Conservation (phyloP, 345 rosid genomes). For the Eucalyptus coolabah region DNA sequence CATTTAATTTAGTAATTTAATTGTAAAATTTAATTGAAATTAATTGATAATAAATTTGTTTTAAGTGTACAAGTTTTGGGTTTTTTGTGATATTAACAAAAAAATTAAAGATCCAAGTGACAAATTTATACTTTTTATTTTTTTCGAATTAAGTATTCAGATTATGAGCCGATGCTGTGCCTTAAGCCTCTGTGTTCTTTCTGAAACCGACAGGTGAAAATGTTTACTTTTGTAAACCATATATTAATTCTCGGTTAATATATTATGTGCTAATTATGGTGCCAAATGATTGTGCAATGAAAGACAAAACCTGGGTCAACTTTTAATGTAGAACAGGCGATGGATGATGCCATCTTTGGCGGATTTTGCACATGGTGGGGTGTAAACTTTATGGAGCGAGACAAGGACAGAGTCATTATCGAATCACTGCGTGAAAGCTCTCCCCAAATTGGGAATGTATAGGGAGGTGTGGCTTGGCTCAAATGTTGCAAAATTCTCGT, state of each 20-base stretch:
- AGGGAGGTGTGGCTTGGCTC: not conserved
- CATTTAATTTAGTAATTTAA: too few relatives aligned
- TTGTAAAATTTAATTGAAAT: accelerated
- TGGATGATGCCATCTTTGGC: not conserved
- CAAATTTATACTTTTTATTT: too few relatives aligned
- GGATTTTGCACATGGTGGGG: not conserved
- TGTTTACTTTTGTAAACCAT: not conserved
- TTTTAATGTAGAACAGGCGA: not conserved
- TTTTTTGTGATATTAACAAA: too few relatives aligned
- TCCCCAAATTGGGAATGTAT: not conserved
- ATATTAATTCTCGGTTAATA: not conserved
- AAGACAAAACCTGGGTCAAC: not conserved
- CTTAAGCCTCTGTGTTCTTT: not conserved
- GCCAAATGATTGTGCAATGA: not conserved
- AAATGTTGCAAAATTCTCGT: not conserved
- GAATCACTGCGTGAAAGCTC: not conserved
- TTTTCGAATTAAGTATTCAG: not conserved
- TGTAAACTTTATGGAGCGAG: not conserved
- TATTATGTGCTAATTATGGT: not conserved
- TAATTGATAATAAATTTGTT: too few relatives aligned
- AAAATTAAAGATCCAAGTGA: not conserved
- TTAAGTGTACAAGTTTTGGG: accelerated
- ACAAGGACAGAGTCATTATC: not conserved
- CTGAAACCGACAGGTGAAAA: not conserved
- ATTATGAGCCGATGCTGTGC: not conserved